Percentiles rank a stretch among this genome's conserved stretches.
These are phyloP conservation scores for Leptographium procerum DNA, from an alignment of 2,329 filamentous ascomycete species.

Conservation along the genomic window DNA sequence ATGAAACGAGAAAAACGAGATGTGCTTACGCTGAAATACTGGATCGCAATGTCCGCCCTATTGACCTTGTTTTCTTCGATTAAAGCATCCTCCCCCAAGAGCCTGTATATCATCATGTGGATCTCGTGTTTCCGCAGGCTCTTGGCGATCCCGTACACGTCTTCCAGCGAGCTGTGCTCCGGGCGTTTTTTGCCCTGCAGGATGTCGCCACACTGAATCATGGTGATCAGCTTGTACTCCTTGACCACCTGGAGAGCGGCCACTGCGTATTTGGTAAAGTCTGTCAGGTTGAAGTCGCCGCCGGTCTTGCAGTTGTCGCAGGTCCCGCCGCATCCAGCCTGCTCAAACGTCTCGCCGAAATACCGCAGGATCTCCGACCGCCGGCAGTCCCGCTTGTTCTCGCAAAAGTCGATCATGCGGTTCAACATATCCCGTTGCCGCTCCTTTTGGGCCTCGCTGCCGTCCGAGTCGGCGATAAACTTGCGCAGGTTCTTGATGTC, in stretches of 20 bases:
- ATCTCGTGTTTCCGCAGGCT: constrained; percentile 63
- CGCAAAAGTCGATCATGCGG: constrained; percentile 75
- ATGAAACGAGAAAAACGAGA: too few relatives aligned
- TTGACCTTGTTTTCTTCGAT: constrained; percentile 58
- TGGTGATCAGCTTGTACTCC: constrained; percentile 51
- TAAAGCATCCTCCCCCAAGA: constrained; percentile 65
- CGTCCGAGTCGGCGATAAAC: constrained; percentile 76
- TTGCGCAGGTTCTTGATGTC: constrained; percentile 64
- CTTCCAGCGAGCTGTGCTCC: constrained; percentile 29
- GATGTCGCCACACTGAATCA: constrained; percentile 74
- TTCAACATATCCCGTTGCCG: constrained; percentile 77
- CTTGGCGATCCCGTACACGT: constrained; percentile 57
- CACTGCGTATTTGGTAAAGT: constrained; percentile 66
- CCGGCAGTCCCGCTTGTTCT: constrained; percentile 80
- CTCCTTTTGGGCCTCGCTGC: constrained; percentile 65
- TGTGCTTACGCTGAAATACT: constrained; percentile 60
- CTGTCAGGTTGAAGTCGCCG: constrained; percentile 56
- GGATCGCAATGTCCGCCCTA: constrained; percentile 54
- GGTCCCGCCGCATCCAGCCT: constrained; percentile 55
- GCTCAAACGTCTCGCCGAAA: constrained; percentile 76
- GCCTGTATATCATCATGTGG: constrained; percentile 69
- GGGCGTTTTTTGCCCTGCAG: constrained; percentile 58
- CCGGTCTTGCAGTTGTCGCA: constrained; percentile 87
- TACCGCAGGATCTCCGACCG: constrained; percentile 84
- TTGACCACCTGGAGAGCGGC: constrained; percentile 60